Evolutionary conservation across 1,139 yeast species (phyloP), one percentile per base, ranked within the genome.

Genomic region (Arxiozyma heterogenica): DNA sequence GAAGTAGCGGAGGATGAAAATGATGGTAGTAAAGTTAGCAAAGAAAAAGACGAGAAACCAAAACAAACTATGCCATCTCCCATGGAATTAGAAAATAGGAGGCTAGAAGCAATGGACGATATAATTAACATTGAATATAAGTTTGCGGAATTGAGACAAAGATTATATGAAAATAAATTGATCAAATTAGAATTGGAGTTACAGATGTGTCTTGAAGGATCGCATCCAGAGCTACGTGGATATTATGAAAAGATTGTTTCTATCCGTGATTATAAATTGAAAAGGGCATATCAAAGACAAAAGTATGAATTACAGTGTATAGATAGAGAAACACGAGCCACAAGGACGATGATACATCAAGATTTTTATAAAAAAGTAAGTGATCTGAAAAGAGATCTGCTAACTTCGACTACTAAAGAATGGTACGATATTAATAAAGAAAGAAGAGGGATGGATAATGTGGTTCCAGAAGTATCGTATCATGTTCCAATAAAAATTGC

Each of bases 391-490:
- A 78, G 79, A 55, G 74, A 76, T 42, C 75, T 89, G 75, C 77
- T 93, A 52, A 77, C 81, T 55, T 78, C 81, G 21, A 87, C 96
- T 5, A 91, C 98, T 1, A 81, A 87, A 50, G 78, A 82, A 60
- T 93, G 98, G 98, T 93, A 93, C 72, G 85, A 86, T 61, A 86
- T 91, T 64, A 91, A 91, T 70, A 82, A 85, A 63, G 98, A 93
- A 68, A 77, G 98, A 61, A 79, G 95, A 59, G 83, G 83, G 53
- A 78, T 90, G 81, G 98, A 91, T 68, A 81, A 83, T 60, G 68
- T 84, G 50, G 90, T 76, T 4, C 81, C 83, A 0, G 79, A 78
- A 51, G 59, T 62, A 11, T 62, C 59, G 34, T 69, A 68, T 52
- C 72, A 69, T 54, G 68, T 69, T 3, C 72, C 72, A 20, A 58